Percentiles rank a stretch among this genome's conserved stretches.
Conservation (phyloP, 164 flowering plant genomes). For the Aristolochia californica region DNA sequence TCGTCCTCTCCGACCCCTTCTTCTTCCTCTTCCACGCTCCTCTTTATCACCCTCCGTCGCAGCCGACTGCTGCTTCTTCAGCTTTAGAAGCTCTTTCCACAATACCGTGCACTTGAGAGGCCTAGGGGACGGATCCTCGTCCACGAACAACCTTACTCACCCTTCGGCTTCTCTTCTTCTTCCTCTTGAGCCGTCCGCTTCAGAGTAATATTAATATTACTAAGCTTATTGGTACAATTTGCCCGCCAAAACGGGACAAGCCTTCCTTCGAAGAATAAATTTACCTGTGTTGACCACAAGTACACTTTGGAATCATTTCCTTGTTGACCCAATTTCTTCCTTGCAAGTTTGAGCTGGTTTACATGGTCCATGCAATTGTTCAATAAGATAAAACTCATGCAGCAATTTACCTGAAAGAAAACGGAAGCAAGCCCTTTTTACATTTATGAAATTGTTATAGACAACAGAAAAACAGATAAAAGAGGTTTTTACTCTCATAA, state of each 20-base stretch:
- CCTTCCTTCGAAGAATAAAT: constrained; percentile 70
- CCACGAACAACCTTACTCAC: constrained; percentile 54
- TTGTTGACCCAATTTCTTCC: too few relatives aligned
- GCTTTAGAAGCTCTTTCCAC: constrained; percentile 80
- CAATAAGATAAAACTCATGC: too few relatives aligned
- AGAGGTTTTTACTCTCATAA: too few relatives aligned
- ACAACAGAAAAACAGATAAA: too few relatives aligned
- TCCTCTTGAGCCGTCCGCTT: constrained; percentile 14
- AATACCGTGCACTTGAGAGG: constrained; percentile 91
- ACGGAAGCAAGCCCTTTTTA: too few relatives aligned
- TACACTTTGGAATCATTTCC: too few relatives aligned
- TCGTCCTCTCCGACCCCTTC: constrained; percentile 72
- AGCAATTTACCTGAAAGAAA: too few relatives aligned
- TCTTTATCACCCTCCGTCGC: constrained; percentile 22
- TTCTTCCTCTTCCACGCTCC: constrained; percentile 50
- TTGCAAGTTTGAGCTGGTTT: too few relatives aligned
- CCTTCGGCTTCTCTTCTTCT: constrained; percentile 9
- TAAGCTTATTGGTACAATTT: constrained; percentile 45
- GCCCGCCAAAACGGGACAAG: constrained; percentile 71
- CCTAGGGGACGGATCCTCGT: constrained; percentile 90
- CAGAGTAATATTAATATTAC: constrained; percentile 28
- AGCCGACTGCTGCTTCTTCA: constrained; percentile 71
- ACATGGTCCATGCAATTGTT: too few relatives aligned
- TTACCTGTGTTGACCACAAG: too few relatives aligned
- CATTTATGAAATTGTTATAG: too few relatives aligned